These are phyloP conservation scores for Aspergillus cavernicola DNA, from an alignment of 495 filamentous ascomycete genomes.

Conservation along the genomic window DNA sequence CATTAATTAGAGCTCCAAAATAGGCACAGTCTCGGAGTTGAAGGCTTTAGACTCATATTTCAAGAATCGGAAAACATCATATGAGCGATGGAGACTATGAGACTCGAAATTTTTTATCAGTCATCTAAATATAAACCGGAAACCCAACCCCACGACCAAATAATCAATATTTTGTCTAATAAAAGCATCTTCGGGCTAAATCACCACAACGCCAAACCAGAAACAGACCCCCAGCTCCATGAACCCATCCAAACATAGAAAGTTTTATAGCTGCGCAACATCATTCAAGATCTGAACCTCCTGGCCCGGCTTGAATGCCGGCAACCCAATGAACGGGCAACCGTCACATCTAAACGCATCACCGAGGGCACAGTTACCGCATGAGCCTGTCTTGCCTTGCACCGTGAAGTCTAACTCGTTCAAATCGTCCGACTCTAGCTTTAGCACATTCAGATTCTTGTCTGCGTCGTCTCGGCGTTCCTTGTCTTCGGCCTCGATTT, in stretches of 20 bases:
- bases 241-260: not conserved
- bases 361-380: conserved; percentile 87
- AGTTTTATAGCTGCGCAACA: conserved; percentile 68
- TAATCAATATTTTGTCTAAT: conserved; percentile 1
- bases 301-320: conserved; percentile 94
- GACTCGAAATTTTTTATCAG: not conserved
- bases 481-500: conserved; percentile 75
- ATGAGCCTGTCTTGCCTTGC: conserved; percentile 88
- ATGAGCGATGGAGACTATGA: no score
- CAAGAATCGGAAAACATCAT: no score
- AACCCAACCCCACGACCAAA: not conserved
- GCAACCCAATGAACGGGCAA: conserved; percentile 90
- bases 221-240: not conserved
- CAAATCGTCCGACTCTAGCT: conserved; percentile 75
- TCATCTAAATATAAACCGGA: not conserved
- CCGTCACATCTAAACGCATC: conserved; percentile 63
- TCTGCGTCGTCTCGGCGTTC: conserved; percentile 62
- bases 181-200: not conserved
- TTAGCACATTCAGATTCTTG: conserved; percentile 55
- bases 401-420: conserved; percentile 89
- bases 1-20: no score
- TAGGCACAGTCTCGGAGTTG: no score
- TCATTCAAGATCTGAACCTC: conserved; percentile 85
- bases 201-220: not conserved
- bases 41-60: no score